Conservation (phyloP, 1,284 basidiomycete genomes). For the Chalciporus piperatoides region DNA sequence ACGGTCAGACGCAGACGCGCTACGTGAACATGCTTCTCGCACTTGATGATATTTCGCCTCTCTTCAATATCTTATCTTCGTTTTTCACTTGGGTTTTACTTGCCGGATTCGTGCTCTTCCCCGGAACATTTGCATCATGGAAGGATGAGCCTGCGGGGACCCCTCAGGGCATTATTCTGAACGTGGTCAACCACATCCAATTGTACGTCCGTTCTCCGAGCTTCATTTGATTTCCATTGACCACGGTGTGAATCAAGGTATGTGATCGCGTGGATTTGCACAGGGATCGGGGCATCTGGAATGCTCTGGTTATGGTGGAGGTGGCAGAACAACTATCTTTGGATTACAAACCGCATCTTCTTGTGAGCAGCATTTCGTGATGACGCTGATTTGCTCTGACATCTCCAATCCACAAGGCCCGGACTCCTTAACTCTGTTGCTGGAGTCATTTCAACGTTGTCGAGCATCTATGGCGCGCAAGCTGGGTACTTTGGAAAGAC, state of each 20-base stretch:
- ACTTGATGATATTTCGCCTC: constrained; percentile 28
- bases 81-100: constrained; percentile 60
- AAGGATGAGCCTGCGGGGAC: constrained; percentile 28
- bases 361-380: constrained; percentile 37
- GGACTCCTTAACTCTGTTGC: constrained; percentile 51
- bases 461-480: constrained; percentile 48
- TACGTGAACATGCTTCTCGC: constrained; percentile 34
- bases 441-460: constrained; percentile 50
- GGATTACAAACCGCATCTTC: constrained; percentile 54
- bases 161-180: constrained; percentile 33
- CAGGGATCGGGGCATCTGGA: constrained; percentile 46
- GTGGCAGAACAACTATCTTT: constrained; percentile 61
- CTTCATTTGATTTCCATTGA: constrained; percentile 7
- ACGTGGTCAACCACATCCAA: constrained; percentile 38
- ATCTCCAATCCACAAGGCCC: constrained; percentile 36
- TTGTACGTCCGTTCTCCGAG: constrained; percentile 35
- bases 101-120: constrained; percentile 57
- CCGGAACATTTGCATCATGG: constrained; percentile 53
- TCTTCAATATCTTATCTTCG: constrained; percentile 44
- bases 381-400: constrained; percentile 4
- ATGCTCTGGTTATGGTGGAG: constrained; percentile 57
- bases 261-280: constrained; percentile 50
- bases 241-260: constrained; percentile 34
- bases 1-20: constrained; percentile 27
- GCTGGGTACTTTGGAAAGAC: constrained; percentile 41